Evolutionary conservation across 768 basidiomycete species (phyloP).

Genomic region (Boletus pseudopeckii): DNA sequence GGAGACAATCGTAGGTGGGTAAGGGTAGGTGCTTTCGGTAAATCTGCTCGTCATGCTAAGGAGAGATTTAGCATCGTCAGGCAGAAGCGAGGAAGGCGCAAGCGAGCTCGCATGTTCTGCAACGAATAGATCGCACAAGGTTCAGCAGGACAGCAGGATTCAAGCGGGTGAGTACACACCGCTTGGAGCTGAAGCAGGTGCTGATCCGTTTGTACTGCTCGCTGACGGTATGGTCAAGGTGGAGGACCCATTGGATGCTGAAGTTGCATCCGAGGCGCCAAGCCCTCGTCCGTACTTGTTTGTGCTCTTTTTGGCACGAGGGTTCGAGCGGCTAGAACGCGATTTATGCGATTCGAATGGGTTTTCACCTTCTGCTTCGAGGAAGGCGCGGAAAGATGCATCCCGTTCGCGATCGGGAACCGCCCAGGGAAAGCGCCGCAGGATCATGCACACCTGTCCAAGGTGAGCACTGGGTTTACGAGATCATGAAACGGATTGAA

Average conservation of each 20-base stretch:
- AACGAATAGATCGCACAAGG: neutral
- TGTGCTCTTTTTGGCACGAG: conserved; percentile 1
- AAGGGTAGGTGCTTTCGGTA: conserved; percentile 28
- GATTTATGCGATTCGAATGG: conserved; percentile 33
- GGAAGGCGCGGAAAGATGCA: conserved; percentile 86
- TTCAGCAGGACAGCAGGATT: conserved; percentile 10
- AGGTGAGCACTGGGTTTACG: conserved; percentile 13
- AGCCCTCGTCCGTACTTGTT: conserved; percentile 4
- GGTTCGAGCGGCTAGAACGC: conserved; percentile 11
- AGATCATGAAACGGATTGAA: conserved; percentile 5
- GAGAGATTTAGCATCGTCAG: conserved; percentile 28
- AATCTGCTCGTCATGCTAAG: conserved; percentile 28
- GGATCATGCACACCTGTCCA: conserved; percentile 74
- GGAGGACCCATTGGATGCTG: neutral
- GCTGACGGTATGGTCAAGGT: conserved; percentile 4
- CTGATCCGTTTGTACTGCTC: conserved; percentile 4
- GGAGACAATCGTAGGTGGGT: conserved; percentile 19
- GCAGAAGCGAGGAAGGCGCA: conserved; percentile 15
- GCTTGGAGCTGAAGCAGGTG: conserved; percentile 9
- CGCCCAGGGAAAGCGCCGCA: conserved; percentile 98
- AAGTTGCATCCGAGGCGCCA: neutral
- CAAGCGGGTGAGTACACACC: conserved; percentile 20
- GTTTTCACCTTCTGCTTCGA: conserved; percentile 87
- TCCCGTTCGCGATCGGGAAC: conserved; percentile 94
- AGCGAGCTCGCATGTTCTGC: conserved; percentile 16